Percentiles rank a stretch among this genome's conserved stretches.
phyloP scores from a whole-genome alignment of 2,329 filamentous ascomycete genomes.

The Calonectria pseudoturangicola region DNA sequence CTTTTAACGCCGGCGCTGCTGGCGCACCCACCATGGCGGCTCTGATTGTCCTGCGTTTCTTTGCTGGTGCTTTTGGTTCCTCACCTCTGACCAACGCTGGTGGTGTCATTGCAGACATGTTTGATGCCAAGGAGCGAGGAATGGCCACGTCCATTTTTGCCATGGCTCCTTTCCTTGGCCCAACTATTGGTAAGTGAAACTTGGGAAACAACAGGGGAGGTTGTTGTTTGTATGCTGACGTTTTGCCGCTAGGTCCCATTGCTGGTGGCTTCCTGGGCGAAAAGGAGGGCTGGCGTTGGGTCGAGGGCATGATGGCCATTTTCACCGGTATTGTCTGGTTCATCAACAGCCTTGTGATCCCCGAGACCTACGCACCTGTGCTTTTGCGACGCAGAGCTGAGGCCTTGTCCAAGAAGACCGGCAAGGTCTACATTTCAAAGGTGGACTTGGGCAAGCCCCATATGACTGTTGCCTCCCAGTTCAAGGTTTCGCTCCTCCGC shows the following conservation, averaged over 20 bases:
- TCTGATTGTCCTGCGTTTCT: slow-evolving; percentile 81
- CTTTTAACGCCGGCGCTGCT: slow-evolving; percentile 77
- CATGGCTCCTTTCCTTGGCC: slow-evolving; percentile 78
- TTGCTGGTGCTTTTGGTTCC: slow-evolving; percentile 78
- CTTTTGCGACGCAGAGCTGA: slow-evolving; percentile 72
- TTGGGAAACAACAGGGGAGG: no score
- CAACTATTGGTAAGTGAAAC: slow-evolving; percentile 66
- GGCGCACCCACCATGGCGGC: slow-evolving; percentile 75
- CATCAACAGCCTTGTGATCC: slow-evolving; percentile 68
- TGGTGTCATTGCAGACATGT: slow-evolving; percentile 79
- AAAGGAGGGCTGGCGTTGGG: slow-evolving; percentile 78
- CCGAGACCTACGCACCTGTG: slow-evolving; percentile 77
- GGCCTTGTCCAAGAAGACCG: slow-evolving; percentile 70
- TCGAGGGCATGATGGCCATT: slow-evolving; percentile 76
- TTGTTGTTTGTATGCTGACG: slow-evolving; percentile 7
- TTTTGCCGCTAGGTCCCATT: slow-evolving; percentile 69
- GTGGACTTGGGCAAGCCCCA: slow-evolving; percentile 66
- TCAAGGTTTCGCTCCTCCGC: slow-evolving; percentile 74
- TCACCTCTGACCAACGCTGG: slow-evolving; percentile 78
- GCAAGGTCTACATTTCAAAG: slow-evolving; percentile 73
- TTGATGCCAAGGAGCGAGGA: slow-evolving; percentile 72
- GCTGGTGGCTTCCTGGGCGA: slow-evolving; percentile 78
- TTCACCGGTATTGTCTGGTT: slow-evolving; percentile 77
- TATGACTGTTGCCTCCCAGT: slow-evolving; percentile 66
- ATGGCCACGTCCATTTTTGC: slow-evolving; percentile 76